Percentiles rank a stretch among this genome's conserved stretches.
These are phyloP conservation scores for Cucurbita moschata DNA, from an alignment of 306 rosid species.

Conservation along the genomic window DNA sequence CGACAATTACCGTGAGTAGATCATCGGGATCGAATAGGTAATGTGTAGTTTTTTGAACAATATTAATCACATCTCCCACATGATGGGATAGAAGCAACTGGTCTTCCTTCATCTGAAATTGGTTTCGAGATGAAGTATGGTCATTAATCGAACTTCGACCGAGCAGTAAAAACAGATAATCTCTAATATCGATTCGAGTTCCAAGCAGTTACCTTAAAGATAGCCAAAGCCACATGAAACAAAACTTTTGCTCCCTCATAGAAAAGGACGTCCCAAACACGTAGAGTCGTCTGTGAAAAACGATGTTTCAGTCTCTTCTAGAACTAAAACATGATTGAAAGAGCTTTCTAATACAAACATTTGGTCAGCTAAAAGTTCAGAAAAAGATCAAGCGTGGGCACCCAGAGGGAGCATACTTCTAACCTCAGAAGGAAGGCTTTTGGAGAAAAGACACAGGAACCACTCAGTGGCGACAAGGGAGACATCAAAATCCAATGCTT, in stretches of 20 bases:
- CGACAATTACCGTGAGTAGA: constrained; percentile 46
- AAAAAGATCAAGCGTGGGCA: not conserved
- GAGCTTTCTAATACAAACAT: not conserved
- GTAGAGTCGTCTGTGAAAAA: constrained; percentile 53
- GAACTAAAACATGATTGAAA: constrained; percentile 6
- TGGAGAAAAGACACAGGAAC: constrained; percentile 90
- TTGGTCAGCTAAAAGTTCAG: not conserved
- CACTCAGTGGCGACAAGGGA: constrained; percentile 98
- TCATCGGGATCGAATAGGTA: constrained; percentile 95
- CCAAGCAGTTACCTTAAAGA: constrained; percentile 56
- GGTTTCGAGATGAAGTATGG: not conserved
- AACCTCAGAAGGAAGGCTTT: constrained; percentile 96
- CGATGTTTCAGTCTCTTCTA: constrained; percentile 8
- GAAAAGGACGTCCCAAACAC: constrained; percentile 98
- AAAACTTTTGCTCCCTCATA: constrained; percentile 89
- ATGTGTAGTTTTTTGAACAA: constrained; percentile 74
- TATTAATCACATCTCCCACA: constrained; percentile 78
- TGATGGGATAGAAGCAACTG: constrained; percentile 66
- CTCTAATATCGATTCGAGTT: not conserved
- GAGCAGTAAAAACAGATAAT: not conserved
- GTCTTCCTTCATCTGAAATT: constrained; percentile 87
- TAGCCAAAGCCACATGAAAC: constrained; percentile 83
- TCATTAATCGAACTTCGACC: not conserved
- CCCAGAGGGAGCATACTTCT: not conserved
- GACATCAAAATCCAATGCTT: constrained; percentile 77